These are phyloP conservation scores for Fraxinus sp. DNA, from an alignment of 305 asterid species.

Conservation along the genomic window DNA sequence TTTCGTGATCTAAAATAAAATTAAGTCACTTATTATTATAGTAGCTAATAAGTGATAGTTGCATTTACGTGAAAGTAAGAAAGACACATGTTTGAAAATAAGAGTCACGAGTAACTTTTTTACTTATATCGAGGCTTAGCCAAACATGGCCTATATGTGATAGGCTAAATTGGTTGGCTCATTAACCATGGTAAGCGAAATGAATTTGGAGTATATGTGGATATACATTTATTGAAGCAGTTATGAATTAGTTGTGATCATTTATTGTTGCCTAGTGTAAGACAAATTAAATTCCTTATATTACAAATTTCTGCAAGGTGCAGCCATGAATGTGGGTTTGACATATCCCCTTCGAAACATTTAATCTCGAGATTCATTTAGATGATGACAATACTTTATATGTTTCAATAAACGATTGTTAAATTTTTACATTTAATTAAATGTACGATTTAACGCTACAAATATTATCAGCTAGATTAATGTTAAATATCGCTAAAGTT, in stretches of 20 bases:
- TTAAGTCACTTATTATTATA: neutral
- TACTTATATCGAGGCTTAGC: neutral
- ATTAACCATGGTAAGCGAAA: conserved; percentile 28
- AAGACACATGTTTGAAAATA: neutral
- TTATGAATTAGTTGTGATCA: conserved; percentile 23
- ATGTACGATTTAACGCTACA: neutral
- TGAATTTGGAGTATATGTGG: neutral
- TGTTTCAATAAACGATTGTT: too few species aligned
- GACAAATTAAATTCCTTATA: neutral
- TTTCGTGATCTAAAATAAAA: neutral
- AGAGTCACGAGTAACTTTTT: neutral
- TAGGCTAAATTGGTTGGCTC: neutral
- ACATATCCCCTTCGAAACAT: neutral
- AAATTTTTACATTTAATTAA: too few species aligned
- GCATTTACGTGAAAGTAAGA: neutral
- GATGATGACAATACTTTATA: neutral
- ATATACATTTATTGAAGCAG: conserved; percentile 33
- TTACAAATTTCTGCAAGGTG: neutral
- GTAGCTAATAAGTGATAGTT: neutral
- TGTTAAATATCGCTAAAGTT: neutral
- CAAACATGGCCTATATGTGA: neutral
- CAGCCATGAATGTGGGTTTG: neutral
- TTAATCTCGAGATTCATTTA: too few species aligned
- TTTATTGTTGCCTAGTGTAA: neutral
- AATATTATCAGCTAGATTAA: too few species aligned